Evolutionary conservation across 2,329 filamentous ascomycete species (phyloP), one percentile per base, ranked within the genome.

Genomic region (Trichoderma sp.): DNA sequence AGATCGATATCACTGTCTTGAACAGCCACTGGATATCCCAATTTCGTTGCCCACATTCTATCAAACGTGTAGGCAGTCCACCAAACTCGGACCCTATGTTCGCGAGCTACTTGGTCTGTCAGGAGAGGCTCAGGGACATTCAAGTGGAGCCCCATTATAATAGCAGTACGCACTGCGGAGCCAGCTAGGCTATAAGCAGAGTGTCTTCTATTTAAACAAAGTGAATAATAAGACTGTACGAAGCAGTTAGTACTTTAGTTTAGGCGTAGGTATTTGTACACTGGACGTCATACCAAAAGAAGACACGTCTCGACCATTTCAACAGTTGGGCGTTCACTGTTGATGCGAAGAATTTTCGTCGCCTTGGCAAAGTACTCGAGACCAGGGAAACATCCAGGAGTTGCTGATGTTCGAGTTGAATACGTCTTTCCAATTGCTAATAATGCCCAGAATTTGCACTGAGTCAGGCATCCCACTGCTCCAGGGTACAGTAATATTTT

Each of bases 11-110:
- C 40, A 8, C 40, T 74, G 62, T 86, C 84, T 14, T 80, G 79
- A 6, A 86, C 81, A 49, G 83, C 82, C 7, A 83, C 79, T 0
- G 84, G 83, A 29, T 85, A 80, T 0, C 84, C 83, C 62, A 85
- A 78, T 58, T 84, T 83, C 0, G 83, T 82, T 3, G 82, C 82
- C 79, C 81, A 84, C 77, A 85, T 81, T 2, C 84, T 79, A 68
- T 84, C 82, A 27, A 83, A 76, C 10, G 76, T 79, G 55, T 83
- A 83, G 0, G 81, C 77, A 0, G 82, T 83, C 81, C 81, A 83
- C 78, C 80, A 83, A 0, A 83, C 75, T 1, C 81, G 75, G 8
- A 77, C 78, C 1, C 82, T 74, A 27, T 83, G 82, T 66, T 83
- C 81, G 5, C 81, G 71, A 1, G 75, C 73, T 0, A 74, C 77